A percentile compares a stretch with the other conserved stretches of the same genome.
Conservation (phyloP, 2,329 filamentous ascomycete species). For the Colletotrichum incanum region DNA sequence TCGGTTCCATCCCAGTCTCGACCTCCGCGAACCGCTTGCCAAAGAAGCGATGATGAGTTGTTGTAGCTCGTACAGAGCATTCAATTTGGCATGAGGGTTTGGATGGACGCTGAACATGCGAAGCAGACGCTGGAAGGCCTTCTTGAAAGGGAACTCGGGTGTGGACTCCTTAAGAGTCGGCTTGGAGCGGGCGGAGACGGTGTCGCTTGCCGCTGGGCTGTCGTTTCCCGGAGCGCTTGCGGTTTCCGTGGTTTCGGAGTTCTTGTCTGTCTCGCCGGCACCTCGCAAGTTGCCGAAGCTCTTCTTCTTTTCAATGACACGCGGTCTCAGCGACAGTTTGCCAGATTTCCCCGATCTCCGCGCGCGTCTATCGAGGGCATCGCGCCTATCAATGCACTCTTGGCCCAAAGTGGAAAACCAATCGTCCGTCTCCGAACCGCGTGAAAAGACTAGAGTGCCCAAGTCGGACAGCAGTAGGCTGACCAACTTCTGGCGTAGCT, state of each 20-base stretch:
- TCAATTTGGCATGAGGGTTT: slow-evolving; percentile 89
- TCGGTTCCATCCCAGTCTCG: slow-evolving; percentile 52
- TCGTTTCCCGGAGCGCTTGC: slow-evolving; percentile 59
- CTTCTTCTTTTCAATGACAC: slow-evolving; percentile 75
- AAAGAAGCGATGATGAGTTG: slow-evolving; percentile 82
- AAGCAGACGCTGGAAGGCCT: slow-evolving; percentile 84
- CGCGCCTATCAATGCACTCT: slow-evolving; percentile 75
- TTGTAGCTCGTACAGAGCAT: slow-evolving; percentile 86
- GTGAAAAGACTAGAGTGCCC: slow-evolving; percentile 87
- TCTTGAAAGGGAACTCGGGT: slow-evolving; percentile 82
- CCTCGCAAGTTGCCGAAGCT: slow-evolving; percentile 77
- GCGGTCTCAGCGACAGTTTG: slow-evolving; percentile 62
- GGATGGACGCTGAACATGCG: slow-evolving; percentile 91
- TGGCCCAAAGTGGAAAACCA: slow-evolving; percentile 84
- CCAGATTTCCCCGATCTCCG: slow-evolving; percentile 57
- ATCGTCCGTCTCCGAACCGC: slow-evolving; percentile 91
- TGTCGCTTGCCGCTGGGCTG: slow-evolving; percentile 58
- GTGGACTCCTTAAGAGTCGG: slow-evolving; percentile 53
- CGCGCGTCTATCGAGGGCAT: slow-evolving; percentile 67
- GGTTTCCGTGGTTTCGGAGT: slow-evolving; percentile 57
- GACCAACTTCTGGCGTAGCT: slow-evolving; percentile 84
- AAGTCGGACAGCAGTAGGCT: slow-evolving; percentile 92
- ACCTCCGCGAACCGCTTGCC: slow-evolving; percentile 53
- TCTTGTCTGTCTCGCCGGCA: slow-evolving; percentile 60
- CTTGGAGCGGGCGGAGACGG: slow-evolving; percentile 51